These are phyloP conservation scores for Solanum verrucosum DNA, from an alignment of 257 asterid species.

Conservation along the genomic window DNA sequence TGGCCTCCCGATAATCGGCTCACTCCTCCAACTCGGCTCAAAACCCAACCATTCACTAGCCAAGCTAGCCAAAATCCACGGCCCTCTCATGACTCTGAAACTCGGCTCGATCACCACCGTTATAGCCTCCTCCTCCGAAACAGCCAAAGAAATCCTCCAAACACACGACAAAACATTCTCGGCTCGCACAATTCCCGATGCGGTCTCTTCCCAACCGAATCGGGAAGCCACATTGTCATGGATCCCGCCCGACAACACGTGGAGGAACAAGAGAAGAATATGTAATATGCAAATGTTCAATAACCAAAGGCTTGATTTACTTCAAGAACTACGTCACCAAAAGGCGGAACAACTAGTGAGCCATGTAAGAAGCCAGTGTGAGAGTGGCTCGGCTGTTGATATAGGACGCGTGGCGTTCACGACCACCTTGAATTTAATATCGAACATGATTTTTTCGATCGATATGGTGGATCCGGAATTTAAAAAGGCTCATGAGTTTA, in stretches of 20 bases:
- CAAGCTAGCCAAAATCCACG: not conserved
- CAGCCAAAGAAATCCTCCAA: constrained; percentile 1
- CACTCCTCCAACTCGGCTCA: not conserved
- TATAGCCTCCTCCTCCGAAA: not conserved
- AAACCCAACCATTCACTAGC: not conserved
- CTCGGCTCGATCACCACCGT: constrained; percentile 1
- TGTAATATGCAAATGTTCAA: not conserved
- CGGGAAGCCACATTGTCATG: not conserved
- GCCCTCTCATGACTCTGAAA: constrained; percentile 4
- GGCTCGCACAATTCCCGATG: not conserved
- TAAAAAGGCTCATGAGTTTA: not conserved
- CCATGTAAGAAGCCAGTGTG: not conserved
- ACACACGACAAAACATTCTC: not conserved
- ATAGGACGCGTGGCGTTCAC: not conserved
- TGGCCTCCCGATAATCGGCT: not conserved
- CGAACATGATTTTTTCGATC: not conserved
- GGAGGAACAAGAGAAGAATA: not conserved
- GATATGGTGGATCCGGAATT: not conserved
- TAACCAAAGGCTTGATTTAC: not conserved
- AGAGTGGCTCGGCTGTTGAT: not conserved
- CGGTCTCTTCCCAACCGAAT: not conserved
- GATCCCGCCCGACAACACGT: not conserved
- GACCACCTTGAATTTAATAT: not conserved
- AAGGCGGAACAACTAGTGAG: not conserved
- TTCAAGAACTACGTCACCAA: not conserved